Percentiles rank a stretch among this genome's conserved stretches.
Conservation (phyloP, 441 rosid genomes). For the Corymbia citriodora region DNA sequence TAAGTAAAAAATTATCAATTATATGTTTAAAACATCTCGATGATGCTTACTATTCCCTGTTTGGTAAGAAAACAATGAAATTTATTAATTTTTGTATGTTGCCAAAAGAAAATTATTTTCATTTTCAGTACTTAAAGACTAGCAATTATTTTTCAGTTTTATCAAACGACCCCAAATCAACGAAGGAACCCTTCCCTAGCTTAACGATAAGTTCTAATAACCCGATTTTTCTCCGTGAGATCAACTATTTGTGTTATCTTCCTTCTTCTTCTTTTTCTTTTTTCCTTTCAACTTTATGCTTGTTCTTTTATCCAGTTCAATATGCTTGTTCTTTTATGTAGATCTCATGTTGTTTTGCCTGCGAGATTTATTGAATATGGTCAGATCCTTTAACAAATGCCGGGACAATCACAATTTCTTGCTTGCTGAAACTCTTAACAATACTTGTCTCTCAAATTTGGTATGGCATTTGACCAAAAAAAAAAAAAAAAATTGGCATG, state of each 20-base stretch:
- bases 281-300: neutral
- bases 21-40: too few relatives aligned
- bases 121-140: neutral
- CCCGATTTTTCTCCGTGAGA: neutral
- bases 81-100: neutral
- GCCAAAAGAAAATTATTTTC: neutral
- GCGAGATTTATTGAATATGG: neutral
- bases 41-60: neutral
- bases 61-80: neutral
- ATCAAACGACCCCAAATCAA: neutral
- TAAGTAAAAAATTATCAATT: neutral
- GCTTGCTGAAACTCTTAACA: neutral
- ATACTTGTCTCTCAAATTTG: neutral
- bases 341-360: neutral
- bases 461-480: neutral
- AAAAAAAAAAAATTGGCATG: neutral
- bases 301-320: neutral
- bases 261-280: neutral
- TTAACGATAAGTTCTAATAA: neutral
- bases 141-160: neutral
- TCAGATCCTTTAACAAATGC: neutral
- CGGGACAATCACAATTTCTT: rapidly evolving
- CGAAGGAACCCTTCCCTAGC: neutral
- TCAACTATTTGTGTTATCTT: neutral
- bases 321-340: neutral